Base-by-base conservation (phyloP, 2,329 filamentous ascomycete genomes). In the Stagonosporopsis cucurbitacearum region DNA sequence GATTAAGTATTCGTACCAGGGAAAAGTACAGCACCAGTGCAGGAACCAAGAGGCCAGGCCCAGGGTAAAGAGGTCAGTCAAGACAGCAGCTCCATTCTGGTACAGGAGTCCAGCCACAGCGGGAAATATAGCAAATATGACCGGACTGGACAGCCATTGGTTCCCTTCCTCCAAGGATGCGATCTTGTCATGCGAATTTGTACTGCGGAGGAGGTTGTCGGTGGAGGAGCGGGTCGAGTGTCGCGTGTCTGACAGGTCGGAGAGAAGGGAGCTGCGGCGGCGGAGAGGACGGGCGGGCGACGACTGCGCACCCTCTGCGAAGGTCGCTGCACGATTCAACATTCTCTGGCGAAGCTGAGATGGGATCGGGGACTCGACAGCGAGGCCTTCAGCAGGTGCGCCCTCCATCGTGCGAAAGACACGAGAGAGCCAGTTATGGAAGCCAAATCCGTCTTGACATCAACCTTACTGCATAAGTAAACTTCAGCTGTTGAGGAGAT, bases 1-100 rank as follows among this genome's bases (percentile, higher is more conserved):
- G 35, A 19, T 28, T 48, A 65, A 84, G 11, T 3, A 2, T 49
- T 52, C 66, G 72, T 79, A 93, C 93, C 94, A 98, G 65, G 94
- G 94, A 63, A 95, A 81, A 52, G 91, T 88, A 39, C 97, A 89
- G 44, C 91, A 93, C 91, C 92, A 97, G 72, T 96, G 93, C 59
- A 98, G 80, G 68, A 97, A 96, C 40, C 97, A 84, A 4, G 89
- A 91, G 2, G 91, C 90, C 58, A 98, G 76, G 2, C 84, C 86
- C 28, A 98, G 78, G 30, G 98, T 80, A 66, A 95, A 88, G 25
- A 96, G 77, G 75, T 98, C 94, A 0, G 92, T 96, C 50, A 93
- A 86, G 58, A 97, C 83, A 0, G 88, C 85, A 65, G 88, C 89
- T 12, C 94, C 94, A 77, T 96, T 90, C 58, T 90, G 85, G 72